phyloP scores from a whole-genome alignment of 2,329 filamentous ascomycete genomes.

The Chalaropsis ovoidea region DNA sequence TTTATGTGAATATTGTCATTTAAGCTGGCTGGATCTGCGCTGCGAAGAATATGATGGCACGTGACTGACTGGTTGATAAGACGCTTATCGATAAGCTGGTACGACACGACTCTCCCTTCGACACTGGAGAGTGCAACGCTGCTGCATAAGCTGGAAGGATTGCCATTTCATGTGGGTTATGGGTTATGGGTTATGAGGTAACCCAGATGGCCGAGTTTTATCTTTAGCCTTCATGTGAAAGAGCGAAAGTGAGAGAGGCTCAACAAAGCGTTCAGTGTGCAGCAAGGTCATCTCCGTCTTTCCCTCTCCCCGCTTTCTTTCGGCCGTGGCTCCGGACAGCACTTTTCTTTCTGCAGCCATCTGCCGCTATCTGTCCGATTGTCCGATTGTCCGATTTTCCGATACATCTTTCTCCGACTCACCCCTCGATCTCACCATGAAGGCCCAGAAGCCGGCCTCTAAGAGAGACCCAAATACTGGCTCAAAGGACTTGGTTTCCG shows the following conservation, averaged over 20 bases:
- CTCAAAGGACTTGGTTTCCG: not conserved
- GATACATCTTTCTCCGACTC: not conserved
- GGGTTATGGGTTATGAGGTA: too few species aligned
- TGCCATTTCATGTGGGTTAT: too few species aligned
- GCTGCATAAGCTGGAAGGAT: too few species aligned
- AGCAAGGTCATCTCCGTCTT: too few species aligned
- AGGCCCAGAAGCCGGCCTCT: not conserved
- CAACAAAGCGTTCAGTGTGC: too few species aligned
- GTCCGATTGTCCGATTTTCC: not conserved
- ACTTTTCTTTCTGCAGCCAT: too few species aligned
- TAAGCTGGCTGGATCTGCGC: too few species aligned
- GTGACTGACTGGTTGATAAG: not conserved
- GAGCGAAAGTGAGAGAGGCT: not conserved
- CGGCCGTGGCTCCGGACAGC: too few species aligned
- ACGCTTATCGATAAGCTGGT: not conserved
- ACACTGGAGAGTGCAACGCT: too few species aligned
- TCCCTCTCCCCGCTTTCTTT: too few species aligned
- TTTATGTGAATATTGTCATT: not conserved
- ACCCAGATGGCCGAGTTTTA: not conserved
- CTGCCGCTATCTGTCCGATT: too few species aligned
- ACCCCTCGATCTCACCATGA: not conserved
- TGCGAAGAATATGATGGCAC: not conserved
- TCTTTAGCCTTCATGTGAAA: not conserved
- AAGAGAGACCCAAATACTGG: not conserved
- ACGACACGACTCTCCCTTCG: too few species aligned